A percentile compares a stretch with the other conserved stretches of the same genome.
These are phyloP conservation scores for Citrus glauca DNA, from an alignment of 345 rosid species.

Conservation along the genomic window DNA sequence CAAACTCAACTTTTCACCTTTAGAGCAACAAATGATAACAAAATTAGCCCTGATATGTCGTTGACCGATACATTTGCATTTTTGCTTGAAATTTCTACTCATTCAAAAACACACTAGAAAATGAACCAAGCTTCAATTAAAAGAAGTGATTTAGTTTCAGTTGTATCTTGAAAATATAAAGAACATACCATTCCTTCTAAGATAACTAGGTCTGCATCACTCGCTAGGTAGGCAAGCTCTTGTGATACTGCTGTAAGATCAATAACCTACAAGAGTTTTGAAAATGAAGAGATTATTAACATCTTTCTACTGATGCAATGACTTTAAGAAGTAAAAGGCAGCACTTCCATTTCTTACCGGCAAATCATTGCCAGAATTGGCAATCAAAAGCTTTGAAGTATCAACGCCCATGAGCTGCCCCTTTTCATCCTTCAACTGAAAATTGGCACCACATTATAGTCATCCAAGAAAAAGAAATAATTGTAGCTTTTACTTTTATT, in stretches of 20 bases:
- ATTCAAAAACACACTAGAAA: neutral
- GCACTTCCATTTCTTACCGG: slow-evolving; percentile 58
- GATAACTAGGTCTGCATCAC: slow-evolving; percentile 87
- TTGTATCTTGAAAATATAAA: neutral
- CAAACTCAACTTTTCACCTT: neutral
- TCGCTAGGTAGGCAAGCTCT: slow-evolving; percentile 78
- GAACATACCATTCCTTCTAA: slow-evolving; percentile 96
- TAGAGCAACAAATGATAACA: neutral
- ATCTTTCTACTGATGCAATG: neutral
- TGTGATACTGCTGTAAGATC: slow-evolving; percentile 89
- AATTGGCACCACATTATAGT: slow-evolving; percentile 23
- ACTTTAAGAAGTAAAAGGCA: neutral
- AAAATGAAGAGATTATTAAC: neutral
- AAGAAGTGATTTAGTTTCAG: neutral
- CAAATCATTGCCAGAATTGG: slow-evolving; percentile 94
- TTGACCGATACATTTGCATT: neutral
- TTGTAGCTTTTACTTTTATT: neutral
- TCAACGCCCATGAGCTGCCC: slow-evolving; percentile 83
- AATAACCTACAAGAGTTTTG: slow-evolving; percentile 60
- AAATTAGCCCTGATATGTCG: neutral
- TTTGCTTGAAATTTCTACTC: neutral
- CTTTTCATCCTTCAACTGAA: slow-evolving; percentile 83
- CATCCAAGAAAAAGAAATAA: slow-evolving; percentile 15
- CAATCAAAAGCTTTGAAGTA: slow-evolving; percentile 72
- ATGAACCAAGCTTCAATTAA: neutral